Conservation (phyloP, 176 grass and related monocot species). For the Paspalum vaginatum region DNA sequence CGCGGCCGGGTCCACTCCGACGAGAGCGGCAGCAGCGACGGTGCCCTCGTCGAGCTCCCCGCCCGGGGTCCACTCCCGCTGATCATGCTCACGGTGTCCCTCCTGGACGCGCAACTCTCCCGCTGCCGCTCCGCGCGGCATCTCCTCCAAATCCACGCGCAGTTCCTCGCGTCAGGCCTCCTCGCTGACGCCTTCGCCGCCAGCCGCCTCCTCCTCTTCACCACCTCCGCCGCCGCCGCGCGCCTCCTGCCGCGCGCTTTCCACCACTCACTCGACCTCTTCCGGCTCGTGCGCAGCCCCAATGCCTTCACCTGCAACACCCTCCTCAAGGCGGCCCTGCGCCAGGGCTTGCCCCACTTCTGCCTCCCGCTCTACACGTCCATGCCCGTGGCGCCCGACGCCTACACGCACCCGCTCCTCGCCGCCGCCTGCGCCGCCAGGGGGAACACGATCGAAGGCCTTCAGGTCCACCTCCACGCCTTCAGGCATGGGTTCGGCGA, state of each 20-base stretch:
- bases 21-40: conserved; percentile 92
- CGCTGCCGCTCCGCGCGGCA: conserved; percentile 54
- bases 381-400: conserved; percentile 57
- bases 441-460: conserved; percentile 51
- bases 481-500: conserved; percentile 60
- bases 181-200: conserved; percentile 80
- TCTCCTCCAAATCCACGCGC: conserved; percentile 75
- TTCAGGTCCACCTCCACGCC: conserved; percentile 59
- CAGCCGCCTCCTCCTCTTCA: conserved; percentile 71
- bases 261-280: conserved; percentile 55
- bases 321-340: conserved; percentile 57
- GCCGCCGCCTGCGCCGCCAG: conserved; percentile 57
- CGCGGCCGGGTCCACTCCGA: conserved; percentile 64
- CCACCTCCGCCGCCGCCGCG: conserved; percentile 46
- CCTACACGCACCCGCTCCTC: conserved; percentile 65
- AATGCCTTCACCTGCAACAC: conserved; percentile 80
- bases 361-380: conserved; percentile 71
- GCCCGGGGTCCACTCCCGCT: no score
- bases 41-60: conserved; percentile 93
- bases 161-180: conserved; percentile 71
- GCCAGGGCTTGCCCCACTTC: conserved; percentile 45
- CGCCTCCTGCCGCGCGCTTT: conserved; percentile 50
- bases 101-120: conserved; percentile 74
- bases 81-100: conserved; percentile 63
- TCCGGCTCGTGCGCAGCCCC: conserved; percentile 55